Percentiles rank a stretch among this genome's conserved stretches.
phyloP scores from a whole-genome alignment of 2,329 filamentous ascomycete species.

The Pezicula neosporulosa region DNA sequence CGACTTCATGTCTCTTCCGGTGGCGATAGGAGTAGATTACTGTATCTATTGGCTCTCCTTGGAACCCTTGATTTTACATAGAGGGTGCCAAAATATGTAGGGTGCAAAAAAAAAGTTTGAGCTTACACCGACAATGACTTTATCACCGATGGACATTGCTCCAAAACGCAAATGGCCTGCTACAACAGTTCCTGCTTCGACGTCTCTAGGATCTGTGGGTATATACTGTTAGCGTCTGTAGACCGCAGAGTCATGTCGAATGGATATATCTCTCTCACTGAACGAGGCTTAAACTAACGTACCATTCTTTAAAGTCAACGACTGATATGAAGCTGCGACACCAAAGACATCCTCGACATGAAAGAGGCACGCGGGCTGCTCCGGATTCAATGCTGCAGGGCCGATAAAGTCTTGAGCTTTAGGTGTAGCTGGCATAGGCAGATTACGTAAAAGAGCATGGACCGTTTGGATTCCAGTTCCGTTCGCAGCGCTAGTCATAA shows the following conservation, averaged over 20 bases:
- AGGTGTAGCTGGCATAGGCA: conserved; percentile 64
- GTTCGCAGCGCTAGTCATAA: conserved; percentile 83
- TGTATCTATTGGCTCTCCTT: no score
- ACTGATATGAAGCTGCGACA: conserved; percentile 60
- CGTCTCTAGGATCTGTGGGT: neutral
- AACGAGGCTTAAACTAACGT: conserved; percentile 1
- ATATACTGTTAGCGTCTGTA: no score
- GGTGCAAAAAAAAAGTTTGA: neutral
- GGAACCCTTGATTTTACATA: no score
- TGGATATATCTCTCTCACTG: no score
- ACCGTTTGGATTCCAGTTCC: conserved; percentile 78
- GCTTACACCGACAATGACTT: conserved; percentile 63
- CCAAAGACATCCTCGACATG: conserved; percentile 90
- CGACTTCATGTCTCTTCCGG: no score
- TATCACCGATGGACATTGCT: conserved; percentile 72
- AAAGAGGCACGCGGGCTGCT: conserved; percentile 66
- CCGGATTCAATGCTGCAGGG: conserved; percentile 48
- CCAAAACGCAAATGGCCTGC: conserved; percentile 84
- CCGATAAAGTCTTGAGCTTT: conserved; percentile 53
- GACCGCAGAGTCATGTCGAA: no score
- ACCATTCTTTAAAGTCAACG: conserved; percentile 35
- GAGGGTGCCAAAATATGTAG: neutral
- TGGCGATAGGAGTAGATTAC: no score
- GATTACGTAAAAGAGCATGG: conserved; percentile 73
- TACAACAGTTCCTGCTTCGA: conserved; percentile 66